A percentile compares a stretch with the other conserved stretches of the same genome.
These are phyloP conservation scores for Pyracantha coccinea DNA, from an alignment of 331 rosid genomes.

Conservation along the genomic window DNA sequence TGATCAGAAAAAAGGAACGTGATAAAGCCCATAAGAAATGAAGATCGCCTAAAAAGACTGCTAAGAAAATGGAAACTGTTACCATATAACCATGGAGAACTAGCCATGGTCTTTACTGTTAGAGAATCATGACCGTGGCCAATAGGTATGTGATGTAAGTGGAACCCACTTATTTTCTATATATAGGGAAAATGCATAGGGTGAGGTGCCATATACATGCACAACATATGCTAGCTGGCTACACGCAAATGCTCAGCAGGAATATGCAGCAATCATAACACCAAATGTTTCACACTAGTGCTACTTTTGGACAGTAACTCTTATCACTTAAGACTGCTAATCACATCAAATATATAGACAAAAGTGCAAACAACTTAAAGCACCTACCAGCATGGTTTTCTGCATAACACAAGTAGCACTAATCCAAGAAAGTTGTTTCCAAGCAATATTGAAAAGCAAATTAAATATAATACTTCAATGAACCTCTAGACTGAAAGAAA, in stretches of 20 bases:
- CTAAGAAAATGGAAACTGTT: neutral
- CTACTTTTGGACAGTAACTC: neutral
- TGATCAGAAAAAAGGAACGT: slow-evolving; percentile 3
- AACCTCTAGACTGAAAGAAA: neutral
- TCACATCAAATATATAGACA: neutral
- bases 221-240: neutral
- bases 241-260: neutral
- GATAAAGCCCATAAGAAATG: neutral
- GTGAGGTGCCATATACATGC: neutral
- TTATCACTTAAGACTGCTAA: neutral
- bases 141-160: neutral
- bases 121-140: slow-evolving; percentile 3
- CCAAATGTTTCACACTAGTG: neutral
- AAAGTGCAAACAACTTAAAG: neutral
- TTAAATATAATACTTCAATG: neutral
- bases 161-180: neutral
- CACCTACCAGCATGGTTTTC: neutral
- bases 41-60: neutral
- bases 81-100: neutral
- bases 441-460: neutral
- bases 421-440: neutral
- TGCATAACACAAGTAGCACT: neutral
- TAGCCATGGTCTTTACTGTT: neutral
- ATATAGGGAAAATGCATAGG: neutral
- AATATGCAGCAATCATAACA: neutral